A percentile compares a stretch with the other conserved stretches of the same genome.
Conservation (phyloP, 345 rosid genomes). For the Populus simonii region DNA sequence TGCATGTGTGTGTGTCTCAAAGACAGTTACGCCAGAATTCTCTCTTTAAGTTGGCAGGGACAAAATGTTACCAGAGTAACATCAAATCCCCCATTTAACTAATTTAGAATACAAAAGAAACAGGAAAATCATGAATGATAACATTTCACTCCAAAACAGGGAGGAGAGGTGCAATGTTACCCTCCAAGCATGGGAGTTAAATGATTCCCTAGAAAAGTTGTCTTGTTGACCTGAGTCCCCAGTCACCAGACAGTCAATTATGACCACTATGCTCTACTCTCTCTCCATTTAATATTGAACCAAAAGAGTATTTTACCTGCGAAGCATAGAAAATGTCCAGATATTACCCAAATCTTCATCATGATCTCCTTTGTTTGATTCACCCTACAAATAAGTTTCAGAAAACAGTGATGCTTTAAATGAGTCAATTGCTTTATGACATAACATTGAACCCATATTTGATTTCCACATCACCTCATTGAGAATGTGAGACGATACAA, state of each 20-base stretch:
- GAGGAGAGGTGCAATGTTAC: neutral
- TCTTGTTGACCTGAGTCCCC: neutral
- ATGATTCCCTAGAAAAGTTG: neutral
- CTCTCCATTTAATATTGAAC: neutral
- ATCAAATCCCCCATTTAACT: neutral
- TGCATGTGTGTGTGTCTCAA: neutral
- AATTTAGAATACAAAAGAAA: too few species aligned
- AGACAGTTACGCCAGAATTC: neutral
- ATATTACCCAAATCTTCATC: constrained; percentile 51
- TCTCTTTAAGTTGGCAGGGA: neutral
- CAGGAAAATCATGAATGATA: neutral
- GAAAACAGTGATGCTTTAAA: constrained; percentile 2
- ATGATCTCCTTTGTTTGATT: constrained; percentile 28
- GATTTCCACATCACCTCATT: constrained; percentile 49
- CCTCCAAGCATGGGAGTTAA: neutral
- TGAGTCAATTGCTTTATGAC: constrained; percentile 3
- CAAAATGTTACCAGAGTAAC: neutral
- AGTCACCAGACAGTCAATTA: neutral
- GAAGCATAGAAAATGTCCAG: constrained; percentile 79
- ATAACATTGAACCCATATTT: constrained; percentile 1
- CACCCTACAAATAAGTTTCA: constrained; percentile 44
- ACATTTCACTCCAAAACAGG: neutral
- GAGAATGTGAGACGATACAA: constrained; percentile 97
- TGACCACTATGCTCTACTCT: neutral
- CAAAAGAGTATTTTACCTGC: constrained; percentile 45